Evolutionary conservation across 2,329 filamentous ascomycete species (phyloP), one percentile per base, ranked within the genome.

Genomic region (Podosphaera leucotricha): DNA sequence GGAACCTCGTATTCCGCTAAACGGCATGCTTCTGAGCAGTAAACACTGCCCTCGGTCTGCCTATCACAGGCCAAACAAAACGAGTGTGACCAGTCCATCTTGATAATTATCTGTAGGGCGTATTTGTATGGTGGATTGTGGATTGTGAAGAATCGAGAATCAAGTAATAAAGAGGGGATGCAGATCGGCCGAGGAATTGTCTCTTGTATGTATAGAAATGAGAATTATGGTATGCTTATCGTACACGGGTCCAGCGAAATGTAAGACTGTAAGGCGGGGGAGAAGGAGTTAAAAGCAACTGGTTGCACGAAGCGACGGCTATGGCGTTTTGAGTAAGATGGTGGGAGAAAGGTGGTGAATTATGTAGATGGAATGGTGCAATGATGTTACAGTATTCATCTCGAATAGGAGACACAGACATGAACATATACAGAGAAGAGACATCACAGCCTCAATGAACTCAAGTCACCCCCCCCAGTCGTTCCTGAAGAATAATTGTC

Each of bases 31-130:
- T 94, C 85, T 40, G 84, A 92, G 70, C 86, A 94, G 69, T 92
- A 93, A 52, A 81, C 75, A 49, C 77, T 77, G 46, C 76, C 76
- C 51, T 81, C 72, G 48, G 80, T 85, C 64, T 92, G 82, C 64
- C 80, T 79, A 65, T 94, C 86, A 67, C 86, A 94, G 66, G 80
- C 77, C 55, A 94, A 75, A 70, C 86, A 94, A 72, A 84, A 93
- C 63, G 92, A 79, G 61, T 80, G 82, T 55, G 81, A 81, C 84
- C 86, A 93, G 44, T 60, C 57, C 53, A 59, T 57, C 49, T 58
- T 52, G 45, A 37, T n/a, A 5, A 3, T 6, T 19, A 37, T n/a
- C 11, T 4, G 18, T 11, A 37, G 35, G 5, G 15, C 4, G 35
- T n/a, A n/a, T n/a, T n/a, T n/a, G n/a, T n/a, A n/a, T n/a, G n/a